phyloP scores from a whole-genome alignment of 108 stramenopile genomes.

The Skeletonema costatum region DNA sequence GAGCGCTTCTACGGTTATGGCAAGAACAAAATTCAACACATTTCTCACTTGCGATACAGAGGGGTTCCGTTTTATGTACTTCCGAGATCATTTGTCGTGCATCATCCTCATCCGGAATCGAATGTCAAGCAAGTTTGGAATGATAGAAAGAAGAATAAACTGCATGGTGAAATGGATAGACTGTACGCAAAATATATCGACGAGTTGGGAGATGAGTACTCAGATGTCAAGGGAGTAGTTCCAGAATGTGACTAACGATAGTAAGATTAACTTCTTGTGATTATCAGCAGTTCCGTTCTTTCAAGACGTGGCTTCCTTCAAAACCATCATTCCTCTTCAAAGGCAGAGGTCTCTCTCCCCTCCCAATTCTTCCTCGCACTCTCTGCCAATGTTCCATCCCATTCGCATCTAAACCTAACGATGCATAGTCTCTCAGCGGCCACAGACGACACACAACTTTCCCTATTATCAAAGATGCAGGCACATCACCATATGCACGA shows the following conservation, averaged over 20 bases:
- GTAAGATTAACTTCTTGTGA: not conserved
- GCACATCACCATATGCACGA: slow-evolving; percentile 89
- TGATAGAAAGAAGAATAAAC: slow-evolving; percentile 45
- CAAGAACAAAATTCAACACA: slow-evolving; percentile 89
- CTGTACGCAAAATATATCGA: slow-evolving; percentile 63
- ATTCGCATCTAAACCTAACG: slow-evolving; percentile 39
- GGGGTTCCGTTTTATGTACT: slow-evolving; percentile 67
- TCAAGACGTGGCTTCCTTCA: not conserved
- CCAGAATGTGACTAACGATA: slow-evolving; percentile 22
- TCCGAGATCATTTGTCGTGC: slow-evolving; percentile 75
- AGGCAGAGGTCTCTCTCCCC: slow-evolving; percentile 26
- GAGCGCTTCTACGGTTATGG: slow-evolving; percentile 90
- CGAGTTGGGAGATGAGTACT: slow-evolving; percentile 61
- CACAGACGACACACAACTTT: slow-evolving; percentile 86
- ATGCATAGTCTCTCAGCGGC: slow-evolving; percentile 67
- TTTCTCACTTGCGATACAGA: slow-evolving; percentile 71
- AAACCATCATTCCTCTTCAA: not conserved
- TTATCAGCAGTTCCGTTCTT: not conserved
- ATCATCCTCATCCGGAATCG: slow-evolving; percentile 85
- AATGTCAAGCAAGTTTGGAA: slow-evolving; percentile 77
- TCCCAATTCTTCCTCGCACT: slow-evolving; percentile 35
- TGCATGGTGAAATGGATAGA: slow-evolving; percentile 77
- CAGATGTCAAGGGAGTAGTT: slow-evolving; percentile 23
- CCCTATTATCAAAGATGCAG: slow-evolving; percentile 84
- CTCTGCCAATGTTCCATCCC: slow-evolving; percentile 36